A percentile compares a stretch with the other conserved stretches of the same genome.
These are phyloP conservation scores for Xylariales sp. DNA, from an alignment of 2,329 filamentous ascomycete genomes.

Conservation along the genomic window DNA sequence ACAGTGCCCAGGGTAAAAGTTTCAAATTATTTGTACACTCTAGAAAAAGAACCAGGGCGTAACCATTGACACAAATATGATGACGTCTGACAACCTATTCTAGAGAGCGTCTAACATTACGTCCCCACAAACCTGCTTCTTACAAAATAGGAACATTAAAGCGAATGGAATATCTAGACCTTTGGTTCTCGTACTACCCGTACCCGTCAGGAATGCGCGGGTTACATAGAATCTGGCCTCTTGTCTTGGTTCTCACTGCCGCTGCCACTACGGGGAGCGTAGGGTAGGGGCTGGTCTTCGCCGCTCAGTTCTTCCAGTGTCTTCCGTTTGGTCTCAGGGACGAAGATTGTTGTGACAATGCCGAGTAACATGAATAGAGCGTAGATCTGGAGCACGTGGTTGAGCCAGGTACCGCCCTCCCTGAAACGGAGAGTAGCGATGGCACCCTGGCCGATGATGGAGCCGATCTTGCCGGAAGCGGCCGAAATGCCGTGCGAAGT, in stretches of 20 bases:
- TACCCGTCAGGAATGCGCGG: not conserved
- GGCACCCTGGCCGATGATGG: conserved; percentile 68
- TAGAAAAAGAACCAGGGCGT: conserved; percentile 25
- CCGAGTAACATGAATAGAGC: conserved; percentile 82
- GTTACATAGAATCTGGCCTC: conserved; percentile 31
- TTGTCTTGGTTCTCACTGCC: conserved; percentile 32
- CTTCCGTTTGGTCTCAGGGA: conserved; percentile 80
- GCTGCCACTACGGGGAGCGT: conserved; percentile 14
- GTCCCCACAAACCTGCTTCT: conserved; percentile 1
- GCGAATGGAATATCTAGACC: conserved; percentile 11
- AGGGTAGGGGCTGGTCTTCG: conserved; percentile 44
- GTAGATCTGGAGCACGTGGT: conserved; percentile 81
- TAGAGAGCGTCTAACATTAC: conserved; percentile 5
- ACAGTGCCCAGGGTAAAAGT: not conserved
- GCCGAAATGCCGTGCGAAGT: conserved; percentile 69
- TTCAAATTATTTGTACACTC: conserved; percentile 23
- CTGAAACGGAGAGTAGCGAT: conserved; percentile 65
- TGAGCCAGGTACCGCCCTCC: conserved; percentile 73
- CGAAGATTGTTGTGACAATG: conserved; percentile 74
- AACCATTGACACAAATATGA: conserved; percentile 4
- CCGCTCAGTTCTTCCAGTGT: conserved; percentile 74
- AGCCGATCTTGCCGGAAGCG: conserved; percentile 66
- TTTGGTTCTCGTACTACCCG: not conserved
- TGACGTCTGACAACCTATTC: conserved; percentile 4
- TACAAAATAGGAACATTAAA: conserved; percentile 15